Base-by-base conservation (phyloP, 208 protist genomes). In the Leishmania tarentolae region DNA sequence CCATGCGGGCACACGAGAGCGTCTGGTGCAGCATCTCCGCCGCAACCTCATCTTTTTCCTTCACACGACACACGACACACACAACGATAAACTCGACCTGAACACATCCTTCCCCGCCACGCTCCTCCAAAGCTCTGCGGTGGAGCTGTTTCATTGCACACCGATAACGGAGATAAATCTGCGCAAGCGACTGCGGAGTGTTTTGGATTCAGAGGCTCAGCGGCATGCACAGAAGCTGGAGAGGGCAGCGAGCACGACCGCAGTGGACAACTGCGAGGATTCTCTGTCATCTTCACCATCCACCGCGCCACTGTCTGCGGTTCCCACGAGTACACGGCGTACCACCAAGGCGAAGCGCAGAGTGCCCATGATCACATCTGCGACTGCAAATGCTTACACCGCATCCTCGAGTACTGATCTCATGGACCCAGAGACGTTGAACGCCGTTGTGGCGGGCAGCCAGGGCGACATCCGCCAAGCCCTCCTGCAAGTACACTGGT, bases 401-500 rank as follows among this genome's bases (percentile, higher is more conserved):
- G 52, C 73, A 21, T 42, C 81, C 8, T 7, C 70, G 0, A 53
- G 57, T n/a, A 35, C 0, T 5, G 81, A 81, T 28, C 70, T 85
- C 17, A 17, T 85, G 11, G 81, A 81, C 57, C 28, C 47, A 46
- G 37, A 28, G 24, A 63, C 81, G 75, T 44, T 97, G 4, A 75
- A 87, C 9, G 56, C 83, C 44, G 83, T 97, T 47, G 85, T 80
- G 35, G 86, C 86, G 40, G 73, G 86, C 24, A 90, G 87, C 52
- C 88, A 95, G 75, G 94, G 94, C 15, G 94, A 97, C 80, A 91
- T 97, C 40, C 90, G 94, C 15, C 94, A 97, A 76, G 92, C 91
- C 4, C 84, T 97, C 8, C 81, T 96, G 13, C 94, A 97, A 82
- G 42, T 91, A 24, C 89, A 96, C 75, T 97, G 90, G 90, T 63